Conservation (phyloP, 73 alveolate species). For the Paramecium primaurelia region DNA sequence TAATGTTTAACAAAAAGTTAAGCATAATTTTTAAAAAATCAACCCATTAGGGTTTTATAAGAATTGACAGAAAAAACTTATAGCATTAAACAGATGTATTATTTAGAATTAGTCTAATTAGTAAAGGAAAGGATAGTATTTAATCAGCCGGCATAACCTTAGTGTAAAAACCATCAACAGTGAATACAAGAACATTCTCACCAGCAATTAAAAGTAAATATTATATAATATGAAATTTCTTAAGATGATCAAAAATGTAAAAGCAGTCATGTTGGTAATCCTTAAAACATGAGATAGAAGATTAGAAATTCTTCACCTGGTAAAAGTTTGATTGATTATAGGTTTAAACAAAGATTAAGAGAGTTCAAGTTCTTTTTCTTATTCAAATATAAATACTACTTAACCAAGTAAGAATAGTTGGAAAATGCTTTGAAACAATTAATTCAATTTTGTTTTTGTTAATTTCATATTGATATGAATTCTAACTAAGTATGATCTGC, state of each 20-base stretch:
- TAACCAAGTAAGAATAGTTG: neutral
- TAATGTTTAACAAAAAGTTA: slow-evolving; percentile 39
- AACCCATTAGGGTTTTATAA: slow-evolving; percentile 21
- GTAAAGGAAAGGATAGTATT: slow-evolving; percentile 6
- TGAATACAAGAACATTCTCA: slow-evolving; percentile 39
- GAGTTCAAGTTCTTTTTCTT: neutral
- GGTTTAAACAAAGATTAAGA: slow-evolving; percentile 30
- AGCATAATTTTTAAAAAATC: slow-evolving; percentile 17
- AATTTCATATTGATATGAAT: neutral
- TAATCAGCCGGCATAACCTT: neutral
- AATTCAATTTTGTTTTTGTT: neutral
- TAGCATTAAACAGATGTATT: neutral
- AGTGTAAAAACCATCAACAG: slow-evolving; percentile 36
- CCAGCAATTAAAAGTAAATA: neutral
- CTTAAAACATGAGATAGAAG: neutral
- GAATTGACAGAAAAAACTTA: slow-evolving; percentile 42
- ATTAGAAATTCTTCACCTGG: slow-evolving; percentile 44
- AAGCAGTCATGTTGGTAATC: neutral
- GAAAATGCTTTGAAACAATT: slow-evolving; percentile 22
- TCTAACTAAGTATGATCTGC: neutral
- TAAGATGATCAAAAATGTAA: neutral
- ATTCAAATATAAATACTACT: neutral
- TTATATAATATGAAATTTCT: neutral
- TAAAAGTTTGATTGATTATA: neutral
- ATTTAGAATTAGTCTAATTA: neutral